phyloP scores from a whole-genome alignment of 805 yeast genomes.

The Candida vartiovaarae region DNA sequence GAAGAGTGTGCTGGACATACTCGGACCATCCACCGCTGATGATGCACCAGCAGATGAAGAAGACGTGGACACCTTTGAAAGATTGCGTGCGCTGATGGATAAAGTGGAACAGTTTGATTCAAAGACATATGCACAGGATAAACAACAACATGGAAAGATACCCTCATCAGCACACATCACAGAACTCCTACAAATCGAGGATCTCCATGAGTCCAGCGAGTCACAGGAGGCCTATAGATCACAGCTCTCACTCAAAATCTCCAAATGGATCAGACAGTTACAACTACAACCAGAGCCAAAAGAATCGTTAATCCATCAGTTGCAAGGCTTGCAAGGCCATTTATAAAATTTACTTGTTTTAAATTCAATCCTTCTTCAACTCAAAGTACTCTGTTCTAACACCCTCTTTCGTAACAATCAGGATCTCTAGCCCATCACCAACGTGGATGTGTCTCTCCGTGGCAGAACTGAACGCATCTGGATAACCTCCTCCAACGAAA shows the following conservation, averaged over 20 bases:
- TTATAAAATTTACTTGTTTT: not conserved
- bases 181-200: not conserved
- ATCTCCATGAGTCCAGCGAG: not conserved
- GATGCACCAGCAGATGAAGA: not conserved
- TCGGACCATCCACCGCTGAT: constrained; percentile 3
- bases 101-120: constrained; percentile 16
- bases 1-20: constrained; percentile 11
- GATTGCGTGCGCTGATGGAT: constrained; percentile 16
- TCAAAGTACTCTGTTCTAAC: constrained; percentile 77
- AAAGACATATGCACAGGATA: not conserved
- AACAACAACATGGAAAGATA: not conserved
- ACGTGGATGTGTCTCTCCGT: constrained; percentile 98
- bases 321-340: constrained; percentile 9
- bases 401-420: constrained; percentile 91
- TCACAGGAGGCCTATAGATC: constrained; percentile 4
- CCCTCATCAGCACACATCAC: constrained; percentile 1
- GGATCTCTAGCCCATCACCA: constrained; percentile 91
- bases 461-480: constrained; percentile 93
- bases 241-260: constrained; percentile 1
- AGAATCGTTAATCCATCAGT: constrained; percentile 8
- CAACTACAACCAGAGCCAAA: not conserved
- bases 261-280: constrained; percentile 6
- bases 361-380: constrained; percentile 70
- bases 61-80: constrained; percentile 3
- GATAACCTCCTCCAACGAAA: constrained; percentile 78